These are phyloP conservation scores for Plasmopara muralis DNA, from an alignment of 352 stramenopile genomes.

Conservation along the genomic window DNA sequence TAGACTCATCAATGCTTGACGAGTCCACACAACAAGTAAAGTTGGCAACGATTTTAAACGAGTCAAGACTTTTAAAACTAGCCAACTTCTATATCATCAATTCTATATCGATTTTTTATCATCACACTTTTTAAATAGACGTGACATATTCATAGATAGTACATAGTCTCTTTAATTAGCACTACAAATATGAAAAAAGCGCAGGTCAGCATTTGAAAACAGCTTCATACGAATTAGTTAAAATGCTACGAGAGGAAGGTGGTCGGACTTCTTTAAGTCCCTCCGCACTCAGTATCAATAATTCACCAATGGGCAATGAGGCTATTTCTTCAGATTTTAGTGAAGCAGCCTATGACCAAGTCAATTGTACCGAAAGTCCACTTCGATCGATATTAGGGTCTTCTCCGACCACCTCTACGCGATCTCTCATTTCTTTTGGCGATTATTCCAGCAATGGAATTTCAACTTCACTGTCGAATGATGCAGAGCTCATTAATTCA, in stretches of 20 bases:
- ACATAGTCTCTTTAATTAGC: not conserved
- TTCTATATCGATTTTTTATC: no score
- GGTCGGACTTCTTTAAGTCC: not conserved
- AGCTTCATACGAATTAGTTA: conserved; percentile 14
- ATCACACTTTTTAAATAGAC: no score
- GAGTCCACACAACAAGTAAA: no score
- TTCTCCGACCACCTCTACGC: conserved; percentile 13
- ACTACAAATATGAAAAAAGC: not conserved
- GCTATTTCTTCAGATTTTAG: conserved; percentile 8
- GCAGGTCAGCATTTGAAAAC: not conserved
- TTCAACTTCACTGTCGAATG: conserved; percentile 17
- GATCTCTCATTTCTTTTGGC: conserved; percentile 21
- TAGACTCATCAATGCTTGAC: not conserved
- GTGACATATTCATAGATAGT: no score
- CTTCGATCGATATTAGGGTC: conserved; percentile 9
- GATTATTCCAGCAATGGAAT: conserved; percentile 22
- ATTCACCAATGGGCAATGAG: conserved; percentile 10
- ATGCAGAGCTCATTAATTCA: conserved; percentile 35
- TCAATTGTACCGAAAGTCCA: conserved; percentile 10
- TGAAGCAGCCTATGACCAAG: conserved; percentile 9
- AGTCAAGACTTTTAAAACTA: no score
- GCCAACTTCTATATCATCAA: no score
- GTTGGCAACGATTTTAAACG: no score
- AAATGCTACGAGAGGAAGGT: conserved; percentile 6
- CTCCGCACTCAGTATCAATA: conserved; percentile 15